These are phyloP conservation scores for Alternaria solani DNA, from an alignment of 2,329 filamentous ascomycete genomes.

Conservation along the genomic window DNA sequence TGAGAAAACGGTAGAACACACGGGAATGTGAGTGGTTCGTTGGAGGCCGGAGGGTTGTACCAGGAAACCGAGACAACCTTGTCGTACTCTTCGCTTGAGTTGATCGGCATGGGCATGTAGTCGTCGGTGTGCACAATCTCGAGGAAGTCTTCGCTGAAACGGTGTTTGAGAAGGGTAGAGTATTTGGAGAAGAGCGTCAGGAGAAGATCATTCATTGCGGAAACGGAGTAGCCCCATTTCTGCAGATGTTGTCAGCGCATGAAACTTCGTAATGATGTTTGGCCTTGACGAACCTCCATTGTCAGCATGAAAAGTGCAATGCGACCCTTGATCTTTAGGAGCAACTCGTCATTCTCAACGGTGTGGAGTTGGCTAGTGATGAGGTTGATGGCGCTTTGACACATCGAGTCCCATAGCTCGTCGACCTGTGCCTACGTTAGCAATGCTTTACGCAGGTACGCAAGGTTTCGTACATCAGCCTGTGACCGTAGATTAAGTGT, in stretches of 20 bases:
- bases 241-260: slow-evolving; percentile 46
- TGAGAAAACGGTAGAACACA: slow-evolving; percentile 97
- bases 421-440: slow-evolving; percentile 70
- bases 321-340: slow-evolving; percentile 94
- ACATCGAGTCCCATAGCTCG: slow-evolving; percentile 98
- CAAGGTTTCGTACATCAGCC: slow-evolving; percentile 72
- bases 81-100: slow-evolving; percentile 87
- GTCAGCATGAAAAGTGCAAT: slow-evolving; percentile 96
- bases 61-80: slow-evolving; percentile 96
- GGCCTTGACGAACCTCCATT: slow-evolving; percentile 76
- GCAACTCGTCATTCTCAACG: slow-evolving; percentile 85
- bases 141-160: slow-evolving; percentile 95
- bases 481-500: slow-evolving; percentile 79
- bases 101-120: slow-evolving; percentile 99
- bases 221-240: slow-evolving; percentile 90
- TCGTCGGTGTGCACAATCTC: slow-evolving; percentile 93
- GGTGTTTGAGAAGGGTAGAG: slow-evolving; percentile 84
- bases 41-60: slow-evolving; percentile 71
- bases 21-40: slow-evolving; percentile 77
- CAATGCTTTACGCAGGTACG: neutral
- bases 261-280: neutral
- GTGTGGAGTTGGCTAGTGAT: slow-evolving; percentile 80
- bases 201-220: slow-evolving; percentile 81
- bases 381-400: slow-evolving; percentile 81
- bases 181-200: slow-evolving; percentile 94